Percentiles rank a stretch among this genome's conserved stretches.
Evolutionary conservation across 768 basidiomycete genomes (phyloP).

Genomic region (Russula lepida): DNA sequence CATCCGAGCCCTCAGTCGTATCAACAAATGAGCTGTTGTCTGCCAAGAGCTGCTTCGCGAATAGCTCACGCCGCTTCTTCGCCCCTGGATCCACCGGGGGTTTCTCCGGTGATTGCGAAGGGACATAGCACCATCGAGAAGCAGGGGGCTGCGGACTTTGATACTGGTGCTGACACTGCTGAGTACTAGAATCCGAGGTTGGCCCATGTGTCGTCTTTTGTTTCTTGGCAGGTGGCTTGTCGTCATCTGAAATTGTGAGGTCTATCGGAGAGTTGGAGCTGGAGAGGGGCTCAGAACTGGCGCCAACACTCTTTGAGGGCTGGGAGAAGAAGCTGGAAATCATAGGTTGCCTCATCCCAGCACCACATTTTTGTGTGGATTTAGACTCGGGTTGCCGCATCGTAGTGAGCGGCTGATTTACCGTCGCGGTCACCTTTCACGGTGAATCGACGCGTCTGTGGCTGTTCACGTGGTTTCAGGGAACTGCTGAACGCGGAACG

Average conservation of each 20-base stretch:
- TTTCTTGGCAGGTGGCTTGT: slow-evolving; percentile 14
- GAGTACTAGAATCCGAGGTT: background rate
- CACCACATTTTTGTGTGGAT: background rate
- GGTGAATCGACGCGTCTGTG: background rate
- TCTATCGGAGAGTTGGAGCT: slow-evolving; percentile 14
- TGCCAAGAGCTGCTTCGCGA: slow-evolving; percentile 13
- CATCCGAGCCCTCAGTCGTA: background rate
- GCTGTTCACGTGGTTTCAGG: background rate
- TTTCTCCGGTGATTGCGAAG: slow-evolving; percentile 14
- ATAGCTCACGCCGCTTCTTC: slow-evolving; percentile 12
- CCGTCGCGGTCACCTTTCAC: background rate
- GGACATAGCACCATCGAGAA: slow-evolving; percentile 16
- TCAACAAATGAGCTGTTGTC: slow-evolving; percentile 1
- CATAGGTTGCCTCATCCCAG: slow-evolving; percentile 19
- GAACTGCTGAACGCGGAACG: background rate
- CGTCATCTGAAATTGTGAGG: slow-evolving; percentile 19
- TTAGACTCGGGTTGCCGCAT: background rate
- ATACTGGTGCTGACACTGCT: background rate
- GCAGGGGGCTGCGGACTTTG: background rate
- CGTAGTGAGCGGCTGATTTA: background rate
- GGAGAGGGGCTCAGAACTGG: background rate
- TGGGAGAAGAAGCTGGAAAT: slow-evolving; percentile 17
- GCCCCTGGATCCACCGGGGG: slow-evolving; percentile 1
- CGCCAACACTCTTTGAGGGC: background rate
- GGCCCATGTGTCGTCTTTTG: background rate